phyloP scores from a whole-genome alignment of 139 green algal species.

The Spirogloea muscicola region DNA sequence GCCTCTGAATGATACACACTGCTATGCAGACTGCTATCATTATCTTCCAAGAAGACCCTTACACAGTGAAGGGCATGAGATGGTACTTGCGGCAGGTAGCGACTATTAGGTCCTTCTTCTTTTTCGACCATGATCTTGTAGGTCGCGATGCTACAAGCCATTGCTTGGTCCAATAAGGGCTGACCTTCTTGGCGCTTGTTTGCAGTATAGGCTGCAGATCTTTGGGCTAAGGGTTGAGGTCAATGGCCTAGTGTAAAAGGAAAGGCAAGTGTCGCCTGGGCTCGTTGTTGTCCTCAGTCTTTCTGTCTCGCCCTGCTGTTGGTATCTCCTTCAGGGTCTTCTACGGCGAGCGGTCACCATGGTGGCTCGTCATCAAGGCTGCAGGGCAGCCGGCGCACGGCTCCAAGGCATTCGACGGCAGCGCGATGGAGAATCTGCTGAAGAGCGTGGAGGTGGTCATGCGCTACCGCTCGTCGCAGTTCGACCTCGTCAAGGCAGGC shows the following conservation, averaged over 20 bases:
- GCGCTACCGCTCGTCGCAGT: conserved; percentile 8
- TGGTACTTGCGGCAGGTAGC: too few species aligned
- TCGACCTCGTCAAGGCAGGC: conserved; percentile 2
- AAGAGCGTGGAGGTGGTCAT: background rate
- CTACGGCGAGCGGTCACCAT: conserved; percentile 12
- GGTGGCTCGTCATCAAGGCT: conserved; percentile 18
- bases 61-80: too few species aligned
- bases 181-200: too few species aligned
- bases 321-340: conserved; percentile 10
- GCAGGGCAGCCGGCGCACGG: conserved; percentile 14
- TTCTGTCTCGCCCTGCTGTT: background rate
- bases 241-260: background rate
- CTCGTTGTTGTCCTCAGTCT: background rate
- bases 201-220: too few species aligned
- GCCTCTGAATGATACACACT: too few species aligned
- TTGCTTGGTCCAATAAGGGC: too few species aligned
- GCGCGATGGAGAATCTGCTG: background rate
- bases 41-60: too few species aligned
- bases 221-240: too few species aligned
- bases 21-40: too few species aligned
- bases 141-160: too few species aligned
- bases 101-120: too few species aligned
- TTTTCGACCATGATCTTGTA: too few species aligned
- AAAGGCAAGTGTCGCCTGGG: background rate
- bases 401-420: conserved; percentile 4